Conservation (phyloP, 1,284 basidiomycete genomes). For the Vanrija humicola region DNA sequence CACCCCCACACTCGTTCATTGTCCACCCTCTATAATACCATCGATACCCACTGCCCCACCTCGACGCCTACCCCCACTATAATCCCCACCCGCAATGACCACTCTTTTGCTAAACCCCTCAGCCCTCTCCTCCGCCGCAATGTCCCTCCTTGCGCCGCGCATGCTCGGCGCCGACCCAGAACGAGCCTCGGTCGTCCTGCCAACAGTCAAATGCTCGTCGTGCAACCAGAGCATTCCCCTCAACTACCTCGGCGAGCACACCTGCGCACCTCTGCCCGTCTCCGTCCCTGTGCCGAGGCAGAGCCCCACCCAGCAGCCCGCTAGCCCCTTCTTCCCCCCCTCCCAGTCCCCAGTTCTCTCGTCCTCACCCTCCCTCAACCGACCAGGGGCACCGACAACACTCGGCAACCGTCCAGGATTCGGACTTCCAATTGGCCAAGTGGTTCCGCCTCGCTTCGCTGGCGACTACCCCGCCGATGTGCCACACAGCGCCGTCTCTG, state of each 20-base stretch:
- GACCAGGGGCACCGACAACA: background rate
- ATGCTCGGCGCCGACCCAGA: constrained; percentile 17
- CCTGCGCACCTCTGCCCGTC: constrained; percentile 52
- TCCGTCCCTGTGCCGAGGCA: constrained; percentile 6
- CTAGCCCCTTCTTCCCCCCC: constrained; percentile 35
- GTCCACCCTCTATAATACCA: too few species aligned
- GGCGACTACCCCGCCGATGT: constrained; percentile 13
- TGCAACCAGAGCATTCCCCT: constrained; percentile 67
- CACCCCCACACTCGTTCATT: too few species aligned
- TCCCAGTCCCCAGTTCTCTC: constrained; percentile 12
- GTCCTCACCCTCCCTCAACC: constrained; percentile 1
- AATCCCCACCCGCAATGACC: too few species aligned
- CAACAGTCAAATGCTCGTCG: constrained; percentile 74
- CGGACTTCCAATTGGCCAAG: background rate
- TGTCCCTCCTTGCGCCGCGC: constrained; percentile 17
- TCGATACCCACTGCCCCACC: too few species aligned
- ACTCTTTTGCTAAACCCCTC: too few species aligned
- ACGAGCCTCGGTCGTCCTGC: constrained; percentile 70
- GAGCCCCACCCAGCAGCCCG: constrained; percentile 20
- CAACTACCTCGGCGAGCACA: constrained; percentile 66
- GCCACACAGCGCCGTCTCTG: constrained; percentile 11
- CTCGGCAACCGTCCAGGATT: background rate
- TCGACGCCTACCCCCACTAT: too few species aligned
- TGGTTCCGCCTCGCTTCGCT: background rate
- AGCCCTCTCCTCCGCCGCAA: background rate